A percentile compares a stretch with the other conserved stretches of the same genome.
Conservation (phyloP, 345 rosid genomes). For the Crucihimalaya himalaica region DNA sequence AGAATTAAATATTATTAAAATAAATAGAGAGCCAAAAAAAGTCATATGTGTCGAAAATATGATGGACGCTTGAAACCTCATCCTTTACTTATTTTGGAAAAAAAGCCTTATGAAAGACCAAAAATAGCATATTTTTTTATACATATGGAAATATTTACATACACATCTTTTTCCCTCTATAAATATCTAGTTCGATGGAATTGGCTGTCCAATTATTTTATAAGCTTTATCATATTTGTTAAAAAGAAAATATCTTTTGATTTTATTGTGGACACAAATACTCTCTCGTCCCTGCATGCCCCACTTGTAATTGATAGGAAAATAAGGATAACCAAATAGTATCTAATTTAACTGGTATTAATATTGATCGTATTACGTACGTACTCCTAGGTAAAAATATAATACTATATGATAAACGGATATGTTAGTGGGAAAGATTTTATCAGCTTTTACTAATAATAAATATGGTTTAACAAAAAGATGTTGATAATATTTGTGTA, state of each 20-base stretch:
- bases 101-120: conserved; percentile 34
- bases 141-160: conserved; percentile 29
- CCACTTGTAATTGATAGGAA: conserved; percentile 16
- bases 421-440: background rate
- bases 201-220: conserved; percentile 25
- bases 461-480: too few relatives aligned
- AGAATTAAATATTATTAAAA: conserved; percentile 2
- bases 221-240: background rate
- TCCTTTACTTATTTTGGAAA: conserved; percentile 56
- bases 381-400: too few relatives aligned
- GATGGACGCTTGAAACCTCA: conserved; percentile 42
- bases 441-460: background rate
- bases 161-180: conserved; percentile 29
- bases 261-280: conserved; percentile 37
- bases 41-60: conserved; percentile 38
- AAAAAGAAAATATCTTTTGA: background rate
- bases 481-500: too few relatives aligned
- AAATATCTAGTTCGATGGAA: conserved; percentile 24
- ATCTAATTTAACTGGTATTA: background rate
- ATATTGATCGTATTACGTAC: background rate
- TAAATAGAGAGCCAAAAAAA: conserved; percentile 17
- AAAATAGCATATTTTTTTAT: conserved; percentile 37
- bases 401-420: too few relatives aligned
- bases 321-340: background rate
- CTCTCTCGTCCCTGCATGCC: conserved; percentile 4